These are phyloP conservation scores for Metschnikowia lochheadii DNA, from an alignment of 805 yeast genomes.

Conservation along the genomic window DNA sequence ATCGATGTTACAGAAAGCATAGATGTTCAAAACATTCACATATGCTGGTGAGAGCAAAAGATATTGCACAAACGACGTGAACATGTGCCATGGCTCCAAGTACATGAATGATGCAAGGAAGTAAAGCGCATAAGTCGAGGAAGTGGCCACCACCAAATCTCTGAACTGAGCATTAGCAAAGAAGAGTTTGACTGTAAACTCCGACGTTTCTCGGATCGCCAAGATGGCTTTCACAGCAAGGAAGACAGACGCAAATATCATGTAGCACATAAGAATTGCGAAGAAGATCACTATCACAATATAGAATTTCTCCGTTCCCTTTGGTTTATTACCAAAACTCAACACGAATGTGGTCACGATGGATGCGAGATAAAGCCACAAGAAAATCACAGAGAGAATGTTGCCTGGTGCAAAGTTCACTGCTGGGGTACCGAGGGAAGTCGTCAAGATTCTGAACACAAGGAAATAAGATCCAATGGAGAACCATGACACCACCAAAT, in stretches of 20 bases:
- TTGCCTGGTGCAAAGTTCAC: conserved; percentile 45
- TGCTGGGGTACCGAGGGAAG: conserved; percentile 38
- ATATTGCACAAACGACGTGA: conserved; percentile 51
- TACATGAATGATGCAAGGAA: conserved; percentile 55
- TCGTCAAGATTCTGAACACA: conserved; percentile 60
- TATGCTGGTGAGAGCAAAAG: conserved; percentile 50
- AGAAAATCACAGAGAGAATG: conserved; percentile 46
- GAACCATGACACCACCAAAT: conserved; percentile 59
- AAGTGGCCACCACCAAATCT: conserved; percentile 53
- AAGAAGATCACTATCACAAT: conserved; percentile 50
- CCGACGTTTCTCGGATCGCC: conserved; percentile 27
- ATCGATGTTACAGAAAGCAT: conserved; percentile 68
- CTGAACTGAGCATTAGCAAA: conserved; percentile 44
- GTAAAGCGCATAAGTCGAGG: conserved; percentile 59
- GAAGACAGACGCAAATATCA: conserved; percentile 54
- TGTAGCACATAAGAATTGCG: conserved; percentile 58
- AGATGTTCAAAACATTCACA: conserved; percentile 55
- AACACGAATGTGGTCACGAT: conserved; percentile 56
- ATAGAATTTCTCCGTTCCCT: conserved; percentile 55
- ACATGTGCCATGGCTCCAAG: conserved; percentile 65
- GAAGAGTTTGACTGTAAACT: conserved; percentile 43
- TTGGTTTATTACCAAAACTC: conserved; percentile 62
- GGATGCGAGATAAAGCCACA: conserved; percentile 55
- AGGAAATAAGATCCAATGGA: conserved; percentile 59
- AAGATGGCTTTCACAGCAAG: conserved; percentile 52